phyloP scores from a whole-genome alignment of 495 filamentous ascomycete genomes.

The Penicillium riverlandense region DNA sequence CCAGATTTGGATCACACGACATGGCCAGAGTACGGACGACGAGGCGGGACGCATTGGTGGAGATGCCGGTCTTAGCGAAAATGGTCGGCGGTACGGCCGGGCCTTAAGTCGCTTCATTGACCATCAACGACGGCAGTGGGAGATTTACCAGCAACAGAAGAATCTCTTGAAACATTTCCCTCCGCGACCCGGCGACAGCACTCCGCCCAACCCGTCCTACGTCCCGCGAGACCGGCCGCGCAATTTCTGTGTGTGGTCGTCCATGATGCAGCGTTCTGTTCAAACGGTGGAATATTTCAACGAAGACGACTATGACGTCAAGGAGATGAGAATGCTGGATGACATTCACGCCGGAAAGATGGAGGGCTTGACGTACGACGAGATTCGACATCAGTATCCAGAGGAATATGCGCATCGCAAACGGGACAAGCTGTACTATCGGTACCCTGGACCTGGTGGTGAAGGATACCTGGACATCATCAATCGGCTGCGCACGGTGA shows the following conservation, averaged over 20 bases:
- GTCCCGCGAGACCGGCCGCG: slow-evolving; percentile 51
- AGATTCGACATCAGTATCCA: slow-evolving; percentile 66
- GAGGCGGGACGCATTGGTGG: slow-evolving; percentile 73
- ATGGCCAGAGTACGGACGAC: slow-evolving; percentile 83
- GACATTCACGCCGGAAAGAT: slow-evolving; percentile 88
- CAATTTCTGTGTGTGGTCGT: slow-evolving; percentile 97
- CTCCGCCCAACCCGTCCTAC: slow-evolving; percentile 88
- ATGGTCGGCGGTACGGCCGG: slow-evolving; percentile 64
- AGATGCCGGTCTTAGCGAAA: slow-evolving; percentile 71
- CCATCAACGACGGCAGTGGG: slow-evolving; percentile 66
- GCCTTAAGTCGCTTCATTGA: slow-evolving; percentile 72
- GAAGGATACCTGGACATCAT: slow-evolving; percentile 97
- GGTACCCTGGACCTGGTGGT: slow-evolving; percentile 90
- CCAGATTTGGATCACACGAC: slow-evolving; percentile 96
- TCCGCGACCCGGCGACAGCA: slow-evolving; percentile 78
- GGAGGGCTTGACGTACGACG: slow-evolving; percentile 90
- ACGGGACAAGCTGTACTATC: slow-evolving; percentile 81
- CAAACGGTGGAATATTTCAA: slow-evolving; percentile 83
- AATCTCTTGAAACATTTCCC: slow-evolving; percentile 66
- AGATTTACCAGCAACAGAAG: slow-evolving; percentile 67
- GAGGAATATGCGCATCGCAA: slow-evolving; percentile 72
- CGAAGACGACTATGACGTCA: slow-evolving; percentile 95
- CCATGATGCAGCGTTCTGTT: slow-evolving; percentile 83
- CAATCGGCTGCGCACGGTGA: slow-evolving; percentile 88
- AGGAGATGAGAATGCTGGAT: slow-evolving; percentile 97